Conservation (phyloP, 768 basidiomycete genomes). For the Amanita rubescens region DNA sequence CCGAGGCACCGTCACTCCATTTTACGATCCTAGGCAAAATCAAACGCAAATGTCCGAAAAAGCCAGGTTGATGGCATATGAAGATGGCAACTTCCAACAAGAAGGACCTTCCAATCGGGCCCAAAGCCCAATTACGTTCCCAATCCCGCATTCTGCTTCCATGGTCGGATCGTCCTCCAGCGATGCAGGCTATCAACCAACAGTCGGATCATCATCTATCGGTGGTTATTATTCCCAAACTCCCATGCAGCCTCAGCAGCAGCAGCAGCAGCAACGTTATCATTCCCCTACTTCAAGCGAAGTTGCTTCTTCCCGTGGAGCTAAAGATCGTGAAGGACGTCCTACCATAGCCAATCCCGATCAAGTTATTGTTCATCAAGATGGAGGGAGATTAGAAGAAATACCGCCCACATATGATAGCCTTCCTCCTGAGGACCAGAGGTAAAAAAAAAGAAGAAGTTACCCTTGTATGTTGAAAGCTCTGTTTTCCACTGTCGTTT, state of each 20-base stretch:
- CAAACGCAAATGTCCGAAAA: conserved; percentile 6
- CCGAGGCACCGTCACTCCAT: conserved; percentile 27
- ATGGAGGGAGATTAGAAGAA: conserved; percentile 5
- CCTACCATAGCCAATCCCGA: conserved; percentile 2
- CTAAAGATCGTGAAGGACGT: background rate
- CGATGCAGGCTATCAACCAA: conserved; percentile 1
- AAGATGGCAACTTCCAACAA: background rate
- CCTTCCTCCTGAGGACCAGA: conserved; percentile 3
- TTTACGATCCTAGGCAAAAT: conserved; percentile 12
- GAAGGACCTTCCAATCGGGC: background rate
- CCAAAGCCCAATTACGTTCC: background rate
- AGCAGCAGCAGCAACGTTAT: conserved; percentile 1
- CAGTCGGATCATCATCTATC: conserved; percentile 4
- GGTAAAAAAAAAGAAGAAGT: background rate
- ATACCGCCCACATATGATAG: conserved; percentile 1
- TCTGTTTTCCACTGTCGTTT: background rate
- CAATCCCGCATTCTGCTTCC: background rate
- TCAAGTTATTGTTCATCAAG: conserved; percentile 4
- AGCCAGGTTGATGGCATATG: background rate
- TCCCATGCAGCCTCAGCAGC: conserved; percentile 1
- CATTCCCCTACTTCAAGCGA: background rate
- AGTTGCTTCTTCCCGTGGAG: background rate
- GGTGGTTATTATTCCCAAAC: conserved; percentile 1
- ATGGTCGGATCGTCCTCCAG: background rate
- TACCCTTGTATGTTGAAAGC: background rate